Conservation (phyloP, 1,284 basidiomycete species). For the Wallemia mellicola region DNA sequence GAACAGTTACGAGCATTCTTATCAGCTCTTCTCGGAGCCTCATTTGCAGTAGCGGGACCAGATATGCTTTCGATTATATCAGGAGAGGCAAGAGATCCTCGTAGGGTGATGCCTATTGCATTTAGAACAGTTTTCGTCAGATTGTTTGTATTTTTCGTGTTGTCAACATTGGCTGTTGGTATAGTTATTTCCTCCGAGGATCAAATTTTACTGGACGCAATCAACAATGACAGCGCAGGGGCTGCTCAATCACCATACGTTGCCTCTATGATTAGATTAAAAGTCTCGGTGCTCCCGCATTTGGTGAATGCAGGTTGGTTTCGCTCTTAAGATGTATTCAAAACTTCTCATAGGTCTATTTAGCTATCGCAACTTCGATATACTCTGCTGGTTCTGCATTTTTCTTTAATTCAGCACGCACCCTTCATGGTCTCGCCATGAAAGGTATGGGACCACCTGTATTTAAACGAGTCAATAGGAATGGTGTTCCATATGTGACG, state of each 20-base stretch:
- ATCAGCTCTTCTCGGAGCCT: conserved; percentile 9
- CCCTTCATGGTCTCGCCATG: conserved; percentile 7
- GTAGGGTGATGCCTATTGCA: conserved; percentile 11
- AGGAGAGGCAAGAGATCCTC: conserved; percentile 11
- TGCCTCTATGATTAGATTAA: too few species aligned
- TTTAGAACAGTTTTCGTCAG: conserved; percentile 11
- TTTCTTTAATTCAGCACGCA: conserved; percentile 6
- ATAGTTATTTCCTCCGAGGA: conserved; percentile 8
- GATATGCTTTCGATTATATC: conserved; percentile 10
- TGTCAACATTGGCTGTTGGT: conserved; percentile 10
- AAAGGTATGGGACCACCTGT: conserved; percentile 9
- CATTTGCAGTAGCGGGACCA: conserved; percentile 12
- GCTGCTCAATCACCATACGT: conserved; percentile 3
- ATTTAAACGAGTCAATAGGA: conserved; percentile 8
- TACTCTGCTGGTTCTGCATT: conserved; percentile 6
- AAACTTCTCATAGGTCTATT: too few species aligned
- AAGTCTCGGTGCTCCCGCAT: too few species aligned
- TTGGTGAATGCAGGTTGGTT: too few species aligned
- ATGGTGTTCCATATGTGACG: conserved; percentile 9
- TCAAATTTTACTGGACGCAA: conserved; percentile 5
- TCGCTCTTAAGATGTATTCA: too few species aligned
- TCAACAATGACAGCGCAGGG: conserved; percentile 6
- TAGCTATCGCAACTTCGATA: too few species aligned
- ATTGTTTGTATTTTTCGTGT: conserved; percentile 12
- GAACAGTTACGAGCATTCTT: conserved; percentile 11